Evolutionary conservation across 202 grass and related monocot genomes (phyloP).

Genomic region (Zoysia matrella): DNA sequence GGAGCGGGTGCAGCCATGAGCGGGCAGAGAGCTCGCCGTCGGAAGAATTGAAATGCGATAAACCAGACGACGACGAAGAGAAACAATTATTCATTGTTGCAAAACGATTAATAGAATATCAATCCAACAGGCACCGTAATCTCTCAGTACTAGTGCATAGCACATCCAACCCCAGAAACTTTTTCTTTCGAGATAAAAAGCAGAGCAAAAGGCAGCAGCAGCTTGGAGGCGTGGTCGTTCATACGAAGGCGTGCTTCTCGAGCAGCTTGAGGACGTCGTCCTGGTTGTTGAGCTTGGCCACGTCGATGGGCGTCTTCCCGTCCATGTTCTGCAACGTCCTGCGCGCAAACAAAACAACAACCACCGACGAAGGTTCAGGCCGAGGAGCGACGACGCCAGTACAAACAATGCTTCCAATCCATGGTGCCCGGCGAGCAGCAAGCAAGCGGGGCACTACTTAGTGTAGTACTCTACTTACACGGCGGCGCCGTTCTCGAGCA

Average conservation of each 20-base stretch:
- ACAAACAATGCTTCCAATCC: background rate
- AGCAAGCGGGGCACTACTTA: no score
- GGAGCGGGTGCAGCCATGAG: no score
- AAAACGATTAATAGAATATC: constrained; percentile 19
- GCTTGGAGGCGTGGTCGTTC: background rate
- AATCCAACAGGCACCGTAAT: constrained; percentile 17
- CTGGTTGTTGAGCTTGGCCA: constrained; percentile 46
- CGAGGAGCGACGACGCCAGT: no score
- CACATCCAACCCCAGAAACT: constrained; percentile 16
- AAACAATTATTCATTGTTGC: constrained; percentile 34
- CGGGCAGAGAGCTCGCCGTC: no score
- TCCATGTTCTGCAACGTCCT: constrained; percentile 97
- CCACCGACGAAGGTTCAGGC: no score
- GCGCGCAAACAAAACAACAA: background rate
- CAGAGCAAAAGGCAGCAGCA: background rate
- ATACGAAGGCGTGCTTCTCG: constrained; percentile 95
- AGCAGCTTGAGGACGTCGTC: constrained; percentile 89
- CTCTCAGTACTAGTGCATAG: constrained; percentile 17
- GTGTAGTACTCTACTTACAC: constrained; percentile 56
- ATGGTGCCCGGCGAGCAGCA: no score
- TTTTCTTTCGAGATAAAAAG: background rate
- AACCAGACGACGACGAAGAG: no score
- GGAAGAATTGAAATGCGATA: no score
- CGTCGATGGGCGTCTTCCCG: constrained; percentile 89
- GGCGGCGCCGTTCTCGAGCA: constrained; percentile 76